Conservation (phyloP, 495 filamentous ascomycete genomes). For the Aeminium ludgeri region DNA sequence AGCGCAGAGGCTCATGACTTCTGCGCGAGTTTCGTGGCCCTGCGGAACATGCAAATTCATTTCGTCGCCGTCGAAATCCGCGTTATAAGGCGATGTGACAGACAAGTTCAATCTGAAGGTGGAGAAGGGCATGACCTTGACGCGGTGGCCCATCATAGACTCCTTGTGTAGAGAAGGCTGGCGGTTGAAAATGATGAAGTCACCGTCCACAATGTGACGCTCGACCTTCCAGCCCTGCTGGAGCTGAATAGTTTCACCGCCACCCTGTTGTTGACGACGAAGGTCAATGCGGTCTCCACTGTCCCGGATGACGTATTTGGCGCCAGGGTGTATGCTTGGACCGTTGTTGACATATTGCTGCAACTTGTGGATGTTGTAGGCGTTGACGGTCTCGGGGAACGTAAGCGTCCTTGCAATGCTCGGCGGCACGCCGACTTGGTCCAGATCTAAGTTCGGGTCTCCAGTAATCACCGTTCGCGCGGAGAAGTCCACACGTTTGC, state of each 20-base stretch:
- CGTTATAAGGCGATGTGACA: constrained; percentile 96
- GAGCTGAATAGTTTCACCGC: constrained; percentile 53
- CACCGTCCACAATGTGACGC: constrained; percentile 83
- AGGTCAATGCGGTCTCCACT: constrained; percentile 89
- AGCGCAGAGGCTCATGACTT: constrained; percentile 84
- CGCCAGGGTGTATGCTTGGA: constrained; percentile 85
- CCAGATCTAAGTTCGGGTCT: constrained; percentile 86
- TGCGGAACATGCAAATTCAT: constrained; percentile 99
- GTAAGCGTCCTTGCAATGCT: constrained; percentile 80
- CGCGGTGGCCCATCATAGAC: constrained; percentile 99
- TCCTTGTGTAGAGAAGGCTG: constrained; percentile 98
- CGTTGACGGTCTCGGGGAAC: constrained; percentile 93
- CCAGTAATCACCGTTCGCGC: constrained; percentile 98
- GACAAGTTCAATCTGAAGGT: constrained; percentile 95
- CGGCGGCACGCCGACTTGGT: constrained; percentile 87
- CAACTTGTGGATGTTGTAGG: constrained; percentile 89
- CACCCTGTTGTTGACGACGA: constrained; percentile 62
- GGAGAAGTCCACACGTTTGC: constrained; percentile 98
- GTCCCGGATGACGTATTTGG: constrained; percentile 82
- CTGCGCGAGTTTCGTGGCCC: constrained; percentile 84
- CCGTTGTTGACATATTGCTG: constrained; percentile 80
- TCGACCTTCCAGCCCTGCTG: constrained; percentile 98
- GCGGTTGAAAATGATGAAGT: constrained; percentile 98
- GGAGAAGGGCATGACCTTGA: constrained; percentile 95
- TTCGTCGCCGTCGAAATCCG: constrained; percentile 98